These are phyloP conservation scores for Rhodotorula sp. DNA, from an alignment of 1,284 basidiomycete species.

Conservation along the genomic window DNA sequence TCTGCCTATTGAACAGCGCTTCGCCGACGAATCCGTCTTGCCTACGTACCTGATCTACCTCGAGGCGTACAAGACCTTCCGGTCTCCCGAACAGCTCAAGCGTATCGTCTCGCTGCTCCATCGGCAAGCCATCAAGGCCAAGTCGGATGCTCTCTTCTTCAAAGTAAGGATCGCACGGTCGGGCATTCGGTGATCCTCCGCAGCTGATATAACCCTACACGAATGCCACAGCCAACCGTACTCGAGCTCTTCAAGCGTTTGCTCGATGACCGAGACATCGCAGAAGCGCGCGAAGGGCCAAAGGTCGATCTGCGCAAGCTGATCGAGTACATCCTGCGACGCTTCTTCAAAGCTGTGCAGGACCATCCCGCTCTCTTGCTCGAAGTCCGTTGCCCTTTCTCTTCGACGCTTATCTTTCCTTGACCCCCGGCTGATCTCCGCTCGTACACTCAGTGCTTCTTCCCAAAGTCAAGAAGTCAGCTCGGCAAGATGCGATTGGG, in stretches of 20 bases:
- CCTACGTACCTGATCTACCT: constrained; percentile 72
- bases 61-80: constrained; percentile 74
- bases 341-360: constrained; percentile 84
- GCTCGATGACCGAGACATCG: constrained; percentile 65
- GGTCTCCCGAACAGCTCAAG: constrained; percentile 74
- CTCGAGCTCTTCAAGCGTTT: constrained; percentile 79
- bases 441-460: constrained; percentile 63
- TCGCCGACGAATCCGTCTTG: constrained; percentile 77
- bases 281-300: constrained; percentile 69
- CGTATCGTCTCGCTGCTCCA: constrained; percentile 81
- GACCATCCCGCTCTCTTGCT: constrained; percentile 79
- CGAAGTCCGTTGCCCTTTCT: constrained; percentile 58
- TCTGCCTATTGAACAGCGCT: constrained; percentile 58
- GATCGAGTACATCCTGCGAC: constrained; percentile 77
- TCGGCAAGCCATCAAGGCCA: constrained; percentile 79
- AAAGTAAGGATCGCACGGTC: constrained; percentile 58
- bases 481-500: constrained; percentile 36
- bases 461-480: constrained; percentile 63
- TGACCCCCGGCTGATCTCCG: neutral
- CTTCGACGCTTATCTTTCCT: neutral
- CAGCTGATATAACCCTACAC: neutral
- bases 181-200: neutral
- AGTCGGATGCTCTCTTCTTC: constrained; percentile 89
- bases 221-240: constrained; percentile 68
- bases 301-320: constrained; percentile 78